Conservation (phyloP, 768 basidiomycete species). For the Clavaria fumosa region DNA sequence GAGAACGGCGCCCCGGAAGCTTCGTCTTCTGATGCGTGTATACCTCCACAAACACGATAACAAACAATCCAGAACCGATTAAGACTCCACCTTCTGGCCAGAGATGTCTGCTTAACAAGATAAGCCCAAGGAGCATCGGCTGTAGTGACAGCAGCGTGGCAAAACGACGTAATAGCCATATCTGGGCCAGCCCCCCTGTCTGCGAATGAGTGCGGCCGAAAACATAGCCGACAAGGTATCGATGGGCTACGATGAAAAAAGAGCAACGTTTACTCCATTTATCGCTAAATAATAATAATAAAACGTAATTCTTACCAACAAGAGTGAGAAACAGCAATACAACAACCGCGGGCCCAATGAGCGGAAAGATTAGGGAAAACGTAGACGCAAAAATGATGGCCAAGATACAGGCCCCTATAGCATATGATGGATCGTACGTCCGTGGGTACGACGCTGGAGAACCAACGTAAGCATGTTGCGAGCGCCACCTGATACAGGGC, state of each 20-base stretch:
- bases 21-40: slow-evolving; percentile 38
- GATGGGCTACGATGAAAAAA: slow-evolving; percentile 41
- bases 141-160: slow-evolving; percentile 59
- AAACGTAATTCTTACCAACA: slow-evolving; percentile 31
- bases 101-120: slow-evolving; percentile 46
- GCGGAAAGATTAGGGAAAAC: slow-evolving; percentile 62
- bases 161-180: slow-evolving; percentile 63
- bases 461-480: too few species aligned
- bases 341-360: slow-evolving; percentile 57
- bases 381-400: slow-evolving; percentile 58
- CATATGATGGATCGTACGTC: slow-evolving; percentile 54
- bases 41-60: slow-evolving; percentile 44
- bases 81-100: slow-evolving; percentile 63
- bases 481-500: slow-evolving; percentile 2
- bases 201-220: slow-evolving; percentile 58
- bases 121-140: slow-evolving; percentile 59
- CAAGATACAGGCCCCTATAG: slow-evolving; percentile 48
- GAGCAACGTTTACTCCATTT: background rate
- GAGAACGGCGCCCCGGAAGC: slow-evolving; percentile 29
- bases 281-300: too few species aligned
- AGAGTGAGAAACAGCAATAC: slow-evolving; percentile 50
- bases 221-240: slow-evolving; percentile 66
- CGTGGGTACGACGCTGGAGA: slow-evolving; percentile 51
- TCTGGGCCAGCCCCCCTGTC: slow-evolving; percentile 57
- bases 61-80: slow-evolving; percentile 35